These are phyloP conservation scores for Teratosphaeria viscida DNA, from an alignment of 2,329 filamentous ascomycete species.

Conservation along the genomic window DNA sequence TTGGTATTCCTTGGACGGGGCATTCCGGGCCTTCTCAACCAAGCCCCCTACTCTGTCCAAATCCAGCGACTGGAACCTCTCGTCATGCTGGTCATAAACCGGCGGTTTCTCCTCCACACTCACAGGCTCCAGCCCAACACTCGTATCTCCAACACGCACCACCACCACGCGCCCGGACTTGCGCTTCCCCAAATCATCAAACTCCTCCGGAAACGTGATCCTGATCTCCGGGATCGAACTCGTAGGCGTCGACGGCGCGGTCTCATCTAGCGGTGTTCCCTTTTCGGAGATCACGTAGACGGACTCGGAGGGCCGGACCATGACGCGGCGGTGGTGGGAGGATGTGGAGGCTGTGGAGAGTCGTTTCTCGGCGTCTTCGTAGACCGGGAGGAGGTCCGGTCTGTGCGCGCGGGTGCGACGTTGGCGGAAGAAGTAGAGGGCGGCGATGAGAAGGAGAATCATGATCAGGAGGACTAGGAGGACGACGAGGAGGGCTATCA, in stretches of 20 bases:
- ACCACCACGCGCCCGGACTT: constrained; percentile 83
- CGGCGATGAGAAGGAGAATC: constrained; percentile 55
- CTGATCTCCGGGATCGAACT: constrained; percentile 87
- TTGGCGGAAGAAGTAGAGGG: constrained; percentile 63
- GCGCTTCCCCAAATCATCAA: constrained; percentile 68
- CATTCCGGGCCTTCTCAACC: constrained; percentile 59
- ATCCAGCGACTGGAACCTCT: constrained; percentile 82
- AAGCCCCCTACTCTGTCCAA: constrained; percentile 89
- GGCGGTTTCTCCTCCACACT: constrained; percentile 57
- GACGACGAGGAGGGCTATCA: constrained; percentile 68
- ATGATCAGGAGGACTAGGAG: constrained; percentile 70
- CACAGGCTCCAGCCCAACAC: constrained; percentile 81
- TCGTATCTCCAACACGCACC: constrained; percentile 79
- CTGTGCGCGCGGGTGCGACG: constrained; percentile 39
- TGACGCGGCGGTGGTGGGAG: constrained; percentile 46
- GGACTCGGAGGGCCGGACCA: constrained; percentile 48
- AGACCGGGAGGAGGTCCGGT: constrained; percentile 51
- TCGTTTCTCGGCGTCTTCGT: constrained; percentile 48
- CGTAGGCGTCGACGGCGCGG: constrained; percentile 63
- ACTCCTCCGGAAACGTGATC: constrained; percentile 95
- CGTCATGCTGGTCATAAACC: constrained; percentile 60
- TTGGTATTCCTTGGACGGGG: background rate
- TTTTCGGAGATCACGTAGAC: constrained; percentile 73
- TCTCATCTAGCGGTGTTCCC: constrained; percentile 59
- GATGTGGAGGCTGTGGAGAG: constrained; percentile 32